Percentiles rank a stretch among this genome's conserved stretches.
These are phyloP conservation scores for Ensete ventricosum DNA, from an alignment of 176 grass and related monocot species.

Conservation along the genomic window DNA sequence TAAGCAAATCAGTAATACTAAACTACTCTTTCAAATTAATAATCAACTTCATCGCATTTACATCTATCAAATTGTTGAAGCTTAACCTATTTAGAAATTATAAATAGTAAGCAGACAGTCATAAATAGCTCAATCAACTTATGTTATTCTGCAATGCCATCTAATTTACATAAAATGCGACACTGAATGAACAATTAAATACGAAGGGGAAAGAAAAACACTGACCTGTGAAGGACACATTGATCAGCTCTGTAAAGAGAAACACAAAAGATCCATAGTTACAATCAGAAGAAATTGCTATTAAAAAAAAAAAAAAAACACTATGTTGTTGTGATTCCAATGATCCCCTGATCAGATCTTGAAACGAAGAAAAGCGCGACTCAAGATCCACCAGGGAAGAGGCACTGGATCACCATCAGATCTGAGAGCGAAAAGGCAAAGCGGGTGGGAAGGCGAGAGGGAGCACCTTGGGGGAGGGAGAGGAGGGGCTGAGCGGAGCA, in stretches of 20 bases:
- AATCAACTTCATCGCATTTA: too few relatives aligned
- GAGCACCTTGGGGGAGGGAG: constrained; percentile 64
- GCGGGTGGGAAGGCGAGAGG: background rate
- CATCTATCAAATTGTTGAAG: too few relatives aligned
- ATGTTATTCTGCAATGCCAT: background rate
- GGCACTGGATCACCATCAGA: background rate
- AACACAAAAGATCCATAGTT: background rate
- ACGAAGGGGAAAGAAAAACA: constrained; percentile 2
- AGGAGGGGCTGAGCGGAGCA: constrained; percentile 74
- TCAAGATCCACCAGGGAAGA: background rate
- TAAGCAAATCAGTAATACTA: too few relatives aligned
- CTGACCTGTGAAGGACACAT: constrained; percentile 26
- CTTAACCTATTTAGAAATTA: background rate
- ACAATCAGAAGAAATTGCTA: background rate
- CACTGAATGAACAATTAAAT: background rate
- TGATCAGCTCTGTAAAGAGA: constrained; percentile 27
- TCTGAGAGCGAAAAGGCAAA: background rate
- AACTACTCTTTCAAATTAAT: too few relatives aligned
- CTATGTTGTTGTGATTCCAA: background rate
- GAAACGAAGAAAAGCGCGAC: background rate
- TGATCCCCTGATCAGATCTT: background rate
- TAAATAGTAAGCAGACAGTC: background rate
- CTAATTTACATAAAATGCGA: too few relatives aligned
- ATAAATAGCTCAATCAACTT: background rate
- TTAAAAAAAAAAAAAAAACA: too few relatives aligned